A percentile compares a stretch with the other conserved stretches of the same genome.
Conservation (phyloP, 2,329 filamentous ascomycete species). For the Dothistroma pini region DNA sequence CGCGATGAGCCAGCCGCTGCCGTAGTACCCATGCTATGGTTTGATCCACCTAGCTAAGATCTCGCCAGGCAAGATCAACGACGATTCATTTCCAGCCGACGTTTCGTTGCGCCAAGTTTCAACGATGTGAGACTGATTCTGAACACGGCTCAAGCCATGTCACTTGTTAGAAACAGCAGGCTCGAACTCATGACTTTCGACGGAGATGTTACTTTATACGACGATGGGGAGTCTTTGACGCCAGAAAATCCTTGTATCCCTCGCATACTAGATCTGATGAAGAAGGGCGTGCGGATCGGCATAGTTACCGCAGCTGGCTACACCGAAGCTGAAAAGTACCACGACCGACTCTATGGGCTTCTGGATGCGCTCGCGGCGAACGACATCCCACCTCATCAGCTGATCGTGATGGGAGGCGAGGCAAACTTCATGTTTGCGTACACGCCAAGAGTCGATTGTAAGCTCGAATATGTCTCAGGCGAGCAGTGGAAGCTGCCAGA, state of each 20-base stretch:
- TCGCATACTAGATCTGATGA: conserved; percentile 66
- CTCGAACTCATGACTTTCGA: conserved; percentile 92
- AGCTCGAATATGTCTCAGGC: conserved; percentile 63
- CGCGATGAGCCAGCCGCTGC: too few species aligned
- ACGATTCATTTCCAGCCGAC: conserved; percentile 81
- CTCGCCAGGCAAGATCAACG: conserved; percentile 70
- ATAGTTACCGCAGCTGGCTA: conserved; percentile 98
- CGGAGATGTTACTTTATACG: conserved; percentile 92
- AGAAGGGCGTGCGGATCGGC: conserved; percentile 75
- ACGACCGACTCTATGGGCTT: conserved; percentile 79
- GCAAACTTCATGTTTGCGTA: conserved; percentile 93
- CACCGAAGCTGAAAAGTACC: conserved; percentile 81
- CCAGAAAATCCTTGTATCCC: conserved; percentile 72
- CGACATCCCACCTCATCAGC: conserved; percentile 66
- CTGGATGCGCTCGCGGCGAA: conserved; percentile 71
- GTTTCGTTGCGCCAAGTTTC: conserved; percentile 94
- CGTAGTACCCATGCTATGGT: background rate
- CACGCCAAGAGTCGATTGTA: conserved; percentile 59
- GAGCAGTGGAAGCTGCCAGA: conserved; percentile 70
- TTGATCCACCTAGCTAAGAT: conserved; percentile 29
- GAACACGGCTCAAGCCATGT: conserved; percentile 93
- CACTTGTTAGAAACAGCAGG: conserved; percentile 68
- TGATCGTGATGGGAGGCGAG: conserved; percentile 93
- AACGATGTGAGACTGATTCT: conserved; percentile 92
- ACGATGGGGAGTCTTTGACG: conserved; percentile 73